Base-by-base conservation (phyloP, 495 filamentous ascomycete species). In the Evansstolkia leycettana region DNA sequence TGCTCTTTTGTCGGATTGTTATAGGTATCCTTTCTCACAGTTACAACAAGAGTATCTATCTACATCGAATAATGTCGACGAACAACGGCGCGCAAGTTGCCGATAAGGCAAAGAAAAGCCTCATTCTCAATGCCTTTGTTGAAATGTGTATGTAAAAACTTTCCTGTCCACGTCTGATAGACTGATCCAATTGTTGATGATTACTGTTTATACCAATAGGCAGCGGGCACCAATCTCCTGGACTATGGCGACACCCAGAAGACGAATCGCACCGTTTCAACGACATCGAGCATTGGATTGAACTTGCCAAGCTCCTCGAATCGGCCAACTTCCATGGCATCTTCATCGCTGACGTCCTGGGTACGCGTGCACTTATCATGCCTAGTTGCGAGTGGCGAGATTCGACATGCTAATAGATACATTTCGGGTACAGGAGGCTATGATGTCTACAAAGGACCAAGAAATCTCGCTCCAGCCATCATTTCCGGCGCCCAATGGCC, bases 401-500 rank as follows among this genome's bases (percentile, higher is more conserved):
- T n/a, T n/a, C 14, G 41, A 35, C 10, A 3, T 25, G 10, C 10
- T 20, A 6, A 28, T 27, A 11, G 19, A 26, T 8, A 26, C 1
- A 25, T 1, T 26, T 7, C 20, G 62, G 62, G 63, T n/a, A n/a
- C n/a, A n/a, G n/a, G n/a, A 12, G 76, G 75, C 1, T 80, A 82
- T 45, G 78, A 82, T 47, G 73, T 80, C 4, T 82, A 80, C 46
- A 70, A 68, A 24, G 70, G 69, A 9, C 69, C 70, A 5, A 48
- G 64, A 10, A 74, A 73, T 5, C 58, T 80, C 0, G 67, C 67
- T 8, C 69, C 76, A 0, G 72, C 73, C 6, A 64, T 78, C 20
- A 40, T 62, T 18, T 69, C 75, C 2, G 78, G 73, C 7, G 72
- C 77, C 0, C 76, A 82, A 51, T 81, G 76, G 73, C 78, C 78